Evolutionary conservation across 129 eudicot species (phyloP), one percentile per base, ranked within the genome.

Genomic region (Artemisia annua): DNA sequence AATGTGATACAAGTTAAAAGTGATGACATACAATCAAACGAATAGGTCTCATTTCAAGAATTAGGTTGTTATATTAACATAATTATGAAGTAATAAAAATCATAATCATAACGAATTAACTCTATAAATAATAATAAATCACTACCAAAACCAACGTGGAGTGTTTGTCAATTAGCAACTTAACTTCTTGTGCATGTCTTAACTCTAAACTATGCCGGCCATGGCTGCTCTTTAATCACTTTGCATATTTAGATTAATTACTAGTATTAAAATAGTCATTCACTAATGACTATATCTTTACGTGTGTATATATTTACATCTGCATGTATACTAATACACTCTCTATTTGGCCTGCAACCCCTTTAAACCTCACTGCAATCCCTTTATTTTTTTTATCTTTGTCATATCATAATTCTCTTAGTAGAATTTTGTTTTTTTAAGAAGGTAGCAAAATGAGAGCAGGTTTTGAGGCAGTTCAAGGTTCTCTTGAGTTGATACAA

Each of bases 181-280:
- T 44, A 79, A 49, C 89, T 66, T 78, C 68, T 32, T 82, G 73
- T 72, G 4, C 43, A 48, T 87, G 97, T 88, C 84, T 52, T 44
- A 20, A 83, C 86, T 79, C 84, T 57, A 75, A 56, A 81, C 83
- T 80, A 83, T 88, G 97, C 97, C 97, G 97, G 95, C 97, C 89
- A 71, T 68, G 68, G 73, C 65, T 67, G 68, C 75, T 51, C 70
- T 60, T 48, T 75, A 52, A n/a, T 44, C 65, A 63, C 72, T 19
- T 39, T 39, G 46, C 46, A 7, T 39, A 39, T 39, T 39, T 32
- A 20, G 54, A 76, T 76, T 63, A 15, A 35, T 57, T 30, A n/a
- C n/a, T n/a, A n/a, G n/a, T n/a, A 62, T 49, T 70, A 54, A 76
- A 46, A 65, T 57, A 62, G 66, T 50, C 48, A 19, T 69, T 65